Evolutionary conservation across 352 stramenopile species (phyloP), one percentile per base, ranked within the genome.

Genomic region (Pythium dissimile): DNA sequence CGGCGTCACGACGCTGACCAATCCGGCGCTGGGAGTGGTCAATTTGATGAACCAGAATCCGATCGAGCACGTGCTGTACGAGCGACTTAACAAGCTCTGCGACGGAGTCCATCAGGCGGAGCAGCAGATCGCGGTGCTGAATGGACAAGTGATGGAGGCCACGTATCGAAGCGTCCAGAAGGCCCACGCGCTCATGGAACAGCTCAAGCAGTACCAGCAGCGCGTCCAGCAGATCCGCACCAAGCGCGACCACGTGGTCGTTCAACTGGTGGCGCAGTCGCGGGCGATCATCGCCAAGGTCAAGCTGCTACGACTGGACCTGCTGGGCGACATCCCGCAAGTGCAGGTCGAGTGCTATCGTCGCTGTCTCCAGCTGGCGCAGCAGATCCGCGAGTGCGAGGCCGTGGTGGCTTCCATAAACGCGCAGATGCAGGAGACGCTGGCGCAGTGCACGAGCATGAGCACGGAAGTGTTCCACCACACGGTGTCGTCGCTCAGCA

Each of bases 311-410:
- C 78, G 72, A 9, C 43, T 88, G 43, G 51, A 69, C 30, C 56
- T 80, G 38, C 73, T 92, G 0, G 67, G 64, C 11, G 72, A 92
- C 57, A 85, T 92, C 7, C 66, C 77, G 2, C 74, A 87, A 27
- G 78, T 92, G 5, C 59, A 68, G 13, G 66, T 55, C 12, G 69
- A 79, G 21, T 72, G 75, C 46, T 80, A 89, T 49, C 73, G 62
- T 8, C 87, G 84, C 37, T 86, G 78, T 41, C 28, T 86, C 6
- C 64, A 81, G 53, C 55, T 89, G 30, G 73, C 80, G 7, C 52
- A 68, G 23, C 62, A 81, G 37, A 79, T 92, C 46, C 72, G 71
- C 11, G 27, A 71, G 15, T 62, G 72, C 27, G 75, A 75, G 24
- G 65, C 37, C n/a, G 62, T 69, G 10, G 41, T 79, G 0, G 42